Evolutionary conservation across 805 yeast species (phyloP), one percentile per base, ranked within the genome.

Genomic region (Teunomyces barrocoloradensis): DNA sequence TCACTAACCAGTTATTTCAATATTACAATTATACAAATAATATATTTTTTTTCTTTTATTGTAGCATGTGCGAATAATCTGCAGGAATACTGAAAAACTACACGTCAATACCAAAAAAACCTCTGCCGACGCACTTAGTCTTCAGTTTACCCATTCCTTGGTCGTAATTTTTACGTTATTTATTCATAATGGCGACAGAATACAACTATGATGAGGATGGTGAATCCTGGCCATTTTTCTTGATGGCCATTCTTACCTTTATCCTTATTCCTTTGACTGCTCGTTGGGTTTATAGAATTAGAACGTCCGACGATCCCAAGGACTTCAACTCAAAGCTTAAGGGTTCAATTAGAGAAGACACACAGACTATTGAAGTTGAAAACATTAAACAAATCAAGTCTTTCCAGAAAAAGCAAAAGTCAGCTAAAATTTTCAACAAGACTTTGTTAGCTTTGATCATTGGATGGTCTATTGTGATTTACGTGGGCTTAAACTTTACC

Each of bases 211-310:
- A 90, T 70, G 97, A 90, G 64, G 81, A 82, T 51, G 84, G 91
- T 43, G 94, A 88, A 58, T 89, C 94, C 1, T 90, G 97, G 96
- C 97, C 97, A 35, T 89, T 84, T 64, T 91, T 91, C 60, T 79
- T 86, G 44, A 65, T 87, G 60, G 90, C 97, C 2, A 69, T 88
- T 43, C 67, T 86, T 44, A 71, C 87, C 21, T 79, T 87, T 50
- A 79, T 82, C 15, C 73, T 88, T 49, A 63, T 89, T 34, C 97
- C 97, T 5, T 56, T 77, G 50, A 82, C 89, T 10, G 47, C 76
- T 12, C 55, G 52, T 37, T 72, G 65, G 58, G 15, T 53, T 13
- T 42, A 37, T 21, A 45, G 44, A 11, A 49, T 64, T n/a, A 30
- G 50, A 20, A 46, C 47, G n/a, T 36, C 55, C 11, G 52, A 53